Evolutionary conservation across 176 grass and related monocot genomes (phyloP), one percentile per base, ranked within the genome.

Genomic region (Phyllostachys edulis): DNA sequence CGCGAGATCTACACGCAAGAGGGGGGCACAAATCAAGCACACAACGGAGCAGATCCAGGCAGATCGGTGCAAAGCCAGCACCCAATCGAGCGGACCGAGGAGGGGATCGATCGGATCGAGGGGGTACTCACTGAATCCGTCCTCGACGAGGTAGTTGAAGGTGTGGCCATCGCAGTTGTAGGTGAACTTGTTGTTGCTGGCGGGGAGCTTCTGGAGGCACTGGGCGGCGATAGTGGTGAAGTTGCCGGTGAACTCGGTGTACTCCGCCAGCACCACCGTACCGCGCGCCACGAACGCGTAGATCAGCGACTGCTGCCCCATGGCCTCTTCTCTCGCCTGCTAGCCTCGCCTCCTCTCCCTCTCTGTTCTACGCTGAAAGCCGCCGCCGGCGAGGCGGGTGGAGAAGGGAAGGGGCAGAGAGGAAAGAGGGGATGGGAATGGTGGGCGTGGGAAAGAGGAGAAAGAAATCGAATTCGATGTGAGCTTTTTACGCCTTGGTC

Each of bases 61-160:
- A 52, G 55, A 20, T 42, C 29, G 15, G 56, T 14, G 42, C 5
- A 18, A 39, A 40, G 38, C 67, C 39, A 2, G 67, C 20, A 26
- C 8, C 45, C 16, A 37, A 6, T 15, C 29, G 20, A 0, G 20
- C 71, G 42, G 54, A 38, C 47, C 63, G 32, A 57, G 13, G 15
- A 65, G 39, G 36, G 32, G 18, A 32, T 7, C 63, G 66, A 80
- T 46, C 27, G 63, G 75, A 65, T 29, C 45, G 61, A 1, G 63
- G 11, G 14, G 7, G 13, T 21, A 77, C 92, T 94, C 57, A 97
- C 94, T 94, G 90, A 86, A 97, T 24, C 94, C 94, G 75, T 97
- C 94, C 88, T 94, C 94, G 15, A 97, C 94, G 85, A 97, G 94
- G 83, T 92, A 97, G 86, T 97, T 97, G 86, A 97, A 97, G 77